Base-by-base conservation (phyloP, 257 asterid species). In the Penstemon newberryi region DNA sequence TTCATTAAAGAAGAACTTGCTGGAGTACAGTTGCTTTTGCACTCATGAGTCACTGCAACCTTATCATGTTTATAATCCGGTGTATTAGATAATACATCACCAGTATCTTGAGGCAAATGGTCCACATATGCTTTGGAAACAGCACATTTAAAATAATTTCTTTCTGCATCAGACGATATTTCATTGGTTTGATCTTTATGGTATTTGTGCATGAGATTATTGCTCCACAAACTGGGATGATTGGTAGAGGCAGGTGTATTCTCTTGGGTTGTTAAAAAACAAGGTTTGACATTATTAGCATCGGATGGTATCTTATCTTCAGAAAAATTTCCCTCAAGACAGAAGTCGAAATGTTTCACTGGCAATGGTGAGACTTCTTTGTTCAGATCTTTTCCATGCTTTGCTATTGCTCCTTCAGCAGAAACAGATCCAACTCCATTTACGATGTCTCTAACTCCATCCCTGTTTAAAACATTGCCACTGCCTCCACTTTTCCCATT, bases 311-410 rank as follows among this genome's bases (percentile, higher is more conserved):
- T 78, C 71, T 65, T 81, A 63, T 63, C 74, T 56, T 71, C 83
- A 55, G 74, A 51, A 74, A 8, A 46, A 65, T 75, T 84, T 45
- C 77, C 90, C 65, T 93, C 99, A 37, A 72, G 72, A 71, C 79
- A 77, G 77, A 93, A 93, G 78, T 93, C 97, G 81, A 93, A 85
- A 79, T 93, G 97, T 83, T 87, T 93, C 63, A 93, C 96, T 52
- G 97, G 99, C 58, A 93, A 67, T 1, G 97, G 99, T 55, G 99
- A 93, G 56, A 63, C 87, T 75, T 80, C 91, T 78, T 76, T 83
- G 66, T 74, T 79, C 77, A 84, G 66, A 76, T 80, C 81, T 69
- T 88, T 81, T 25, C 78, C 74, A 63, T 79, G 77, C 76, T 80
- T 84, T 60, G 78, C 69, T 39, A 42, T 37, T 51, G 83, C 73